Percentiles rank a stretch among this genome's conserved stretches.
These are phyloP conservation scores for Scheffersomyces stipitis DNA, from an alignment of 805 yeast genomes.

Conservation along the genomic window DNA sequence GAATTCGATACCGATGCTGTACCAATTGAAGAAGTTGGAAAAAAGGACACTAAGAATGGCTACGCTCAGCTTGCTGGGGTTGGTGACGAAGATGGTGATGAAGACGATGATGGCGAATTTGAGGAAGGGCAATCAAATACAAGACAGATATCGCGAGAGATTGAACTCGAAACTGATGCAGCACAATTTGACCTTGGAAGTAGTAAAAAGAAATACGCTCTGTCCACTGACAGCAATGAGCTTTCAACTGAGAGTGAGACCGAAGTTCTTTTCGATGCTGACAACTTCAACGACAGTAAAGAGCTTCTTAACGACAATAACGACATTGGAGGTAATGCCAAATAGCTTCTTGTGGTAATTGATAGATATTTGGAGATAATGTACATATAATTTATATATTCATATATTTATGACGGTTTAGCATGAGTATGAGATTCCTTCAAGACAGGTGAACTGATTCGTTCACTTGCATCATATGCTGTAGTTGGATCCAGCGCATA, in stretches of 20 bases:
- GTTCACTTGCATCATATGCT: background rate
- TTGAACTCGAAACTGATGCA: too few relatives aligned
- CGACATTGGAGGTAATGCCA: too few relatives aligned
- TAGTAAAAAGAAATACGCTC: background rate
- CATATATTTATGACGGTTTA: too few relatives aligned
- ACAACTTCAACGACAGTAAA: too few relatives aligned
- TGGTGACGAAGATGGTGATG: constrained; percentile 1
- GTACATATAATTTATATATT: too few relatives aligned
- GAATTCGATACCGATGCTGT: constrained; percentile 4
- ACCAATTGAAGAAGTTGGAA: background rate
- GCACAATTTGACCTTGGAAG: too few relatives aligned
- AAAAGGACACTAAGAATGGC: background rate
- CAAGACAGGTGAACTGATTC: too few relatives aligned
- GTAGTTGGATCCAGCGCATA: background rate
- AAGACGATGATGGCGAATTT: background rate
- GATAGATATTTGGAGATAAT: too few relatives aligned
- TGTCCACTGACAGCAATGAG: constrained; percentile 1
- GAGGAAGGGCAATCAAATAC: constrained; percentile 3
- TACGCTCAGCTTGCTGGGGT: background rate
- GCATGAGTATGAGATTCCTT: too few relatives aligned
- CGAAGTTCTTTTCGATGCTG: constrained; percentile 8
- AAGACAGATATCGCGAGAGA: too few relatives aligned
- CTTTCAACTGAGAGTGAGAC: constrained; percentile 8
- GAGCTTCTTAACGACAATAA: too few relatives aligned
- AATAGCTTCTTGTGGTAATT: too few relatives aligned